These are phyloP conservation scores for Arctium lappa DNA, from an alignment of 129 eudicot genomes.

Conservation along the genomic window DNA sequence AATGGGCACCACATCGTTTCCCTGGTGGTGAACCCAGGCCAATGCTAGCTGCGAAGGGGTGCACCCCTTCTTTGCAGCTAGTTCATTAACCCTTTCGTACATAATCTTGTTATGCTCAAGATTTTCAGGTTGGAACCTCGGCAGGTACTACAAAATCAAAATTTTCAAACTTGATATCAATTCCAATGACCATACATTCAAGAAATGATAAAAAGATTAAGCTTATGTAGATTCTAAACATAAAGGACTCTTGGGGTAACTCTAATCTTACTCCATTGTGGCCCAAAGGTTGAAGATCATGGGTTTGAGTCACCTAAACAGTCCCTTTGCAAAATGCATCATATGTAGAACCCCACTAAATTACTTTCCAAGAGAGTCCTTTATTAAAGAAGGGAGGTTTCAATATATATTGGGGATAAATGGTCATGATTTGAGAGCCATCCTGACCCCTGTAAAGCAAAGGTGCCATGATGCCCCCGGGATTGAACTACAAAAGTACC, in stretches of 20 bases:
- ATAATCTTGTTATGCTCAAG: constrained; percentile 50
- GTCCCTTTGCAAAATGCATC: not conserved
- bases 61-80: constrained; percentile 61
- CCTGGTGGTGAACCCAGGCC: constrained; percentile 72
- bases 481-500: too few relatives aligned
- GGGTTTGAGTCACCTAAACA: not conserved
- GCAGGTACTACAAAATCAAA: constrained; percentile 28
- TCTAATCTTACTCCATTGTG: not conserved
- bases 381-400: too few relatives aligned
- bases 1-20: constrained; percentile 55
- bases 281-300: not conserved
- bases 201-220: not conserved
- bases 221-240: not conserved
- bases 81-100: constrained; percentile 32
- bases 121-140: constrained; percentile 61
- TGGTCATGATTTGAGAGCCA: too few relatives aligned
- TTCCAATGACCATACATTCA: not conserved
- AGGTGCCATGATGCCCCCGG: too few relatives aligned
- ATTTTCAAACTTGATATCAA: not conserved
- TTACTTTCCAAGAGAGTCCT: not conserved
- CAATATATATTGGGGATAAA: too few relatives aligned
- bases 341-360: too few relatives aligned
- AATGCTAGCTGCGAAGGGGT: constrained; percentile 53
- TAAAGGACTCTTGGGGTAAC: not conserved
- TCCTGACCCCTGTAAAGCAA: too few relatives aligned